phyloP scores from a whole-genome alignment of 257 asterid species.

The Capsicum pubescens region DNA sequence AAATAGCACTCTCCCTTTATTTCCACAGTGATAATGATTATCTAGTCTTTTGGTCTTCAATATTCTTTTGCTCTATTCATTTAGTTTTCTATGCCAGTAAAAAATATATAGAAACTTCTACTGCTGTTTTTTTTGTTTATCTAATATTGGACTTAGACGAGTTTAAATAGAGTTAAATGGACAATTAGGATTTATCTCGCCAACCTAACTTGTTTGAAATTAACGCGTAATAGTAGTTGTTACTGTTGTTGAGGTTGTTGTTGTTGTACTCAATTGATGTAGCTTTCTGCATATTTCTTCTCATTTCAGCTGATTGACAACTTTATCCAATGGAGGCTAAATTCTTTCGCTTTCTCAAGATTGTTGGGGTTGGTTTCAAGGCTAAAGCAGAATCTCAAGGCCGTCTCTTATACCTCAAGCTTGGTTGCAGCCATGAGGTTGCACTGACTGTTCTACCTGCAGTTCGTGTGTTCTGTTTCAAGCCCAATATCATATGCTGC shows the following conservation, averaged over 20 bases:
- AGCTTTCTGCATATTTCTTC: not conserved
- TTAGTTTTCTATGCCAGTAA: not conserved
- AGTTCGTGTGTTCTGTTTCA: conserved; percentile 64
- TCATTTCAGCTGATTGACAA: not conserved
- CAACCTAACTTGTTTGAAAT: not conserved
- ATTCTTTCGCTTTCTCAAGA: conserved; percentile 61
- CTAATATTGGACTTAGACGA: not conserved
- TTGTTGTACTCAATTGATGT: not conserved
- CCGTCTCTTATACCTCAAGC: conserved; percentile 62
- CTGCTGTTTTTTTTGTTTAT: not conserved
- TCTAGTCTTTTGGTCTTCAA: not conserved
- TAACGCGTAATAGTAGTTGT: not conserved
- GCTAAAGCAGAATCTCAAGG: conserved; percentile 80
- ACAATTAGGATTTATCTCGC: not conserved
- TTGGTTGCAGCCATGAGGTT: conserved; percentile 70
- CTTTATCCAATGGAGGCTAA: conserved; percentile 51
- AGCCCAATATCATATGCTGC: conserved; percentile 59
- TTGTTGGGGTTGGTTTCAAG: conserved; percentile 78
- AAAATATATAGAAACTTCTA: not conserved
- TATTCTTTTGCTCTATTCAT: not conserved
- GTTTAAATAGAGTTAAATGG: not conserved
- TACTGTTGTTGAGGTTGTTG: not conserved
- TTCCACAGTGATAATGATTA: not conserved
- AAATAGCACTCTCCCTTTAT: no score
- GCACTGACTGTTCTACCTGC: conserved; percentile 65